Conservation (phyloP, 768 basidiomycete species). For the Tulasnella sp. region DNA sequence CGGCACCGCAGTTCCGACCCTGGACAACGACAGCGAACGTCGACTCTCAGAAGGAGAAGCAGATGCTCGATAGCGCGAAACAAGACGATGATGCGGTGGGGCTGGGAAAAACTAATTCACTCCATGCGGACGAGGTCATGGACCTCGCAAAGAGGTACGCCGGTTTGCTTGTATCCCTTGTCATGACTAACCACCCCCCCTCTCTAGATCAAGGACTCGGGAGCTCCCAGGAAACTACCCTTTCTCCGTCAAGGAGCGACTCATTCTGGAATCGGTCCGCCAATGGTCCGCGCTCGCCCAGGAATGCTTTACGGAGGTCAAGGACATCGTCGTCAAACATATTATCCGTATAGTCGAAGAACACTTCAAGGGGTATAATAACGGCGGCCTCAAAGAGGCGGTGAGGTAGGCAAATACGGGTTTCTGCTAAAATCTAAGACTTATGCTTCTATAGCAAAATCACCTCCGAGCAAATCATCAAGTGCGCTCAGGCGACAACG, state of each 20-base stretch:
- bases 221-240: conserved; percentile 66
- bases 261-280: conserved; percentile 2
- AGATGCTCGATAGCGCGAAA: conserved; percentile 27
- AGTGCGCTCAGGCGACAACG: not conserved
- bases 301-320: conserved; percentile 2
- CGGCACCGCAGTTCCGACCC: conserved; percentile 22
- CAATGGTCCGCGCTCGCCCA: conserved; percentile 4
- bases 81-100: conserved; percentile 39
- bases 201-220: conserved; percentile 58
- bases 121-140: conserved; percentile 33
- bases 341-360: conserved; percentile 1
- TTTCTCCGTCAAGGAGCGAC: conserved; percentile 47
- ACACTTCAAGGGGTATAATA: conserved; percentile 11
- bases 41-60: not conserved
- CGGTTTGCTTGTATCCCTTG: not conserved
- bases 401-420: not conserved
- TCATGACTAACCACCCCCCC: not conserved
- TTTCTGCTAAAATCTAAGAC: not conserved
- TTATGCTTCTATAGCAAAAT: not conserved
- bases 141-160: conserved; percentile 31
- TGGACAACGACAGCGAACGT: conserved; percentile 6
- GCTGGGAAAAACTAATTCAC: conserved; percentile 42
- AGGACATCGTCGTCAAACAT: conserved; percentile 13
- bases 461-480: conserved; percentile 17
- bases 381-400: conserved; percentile 8